Conservation (phyloP, 2,329 filamentous ascomycete species). For the Trichoderma sp. region DNA sequence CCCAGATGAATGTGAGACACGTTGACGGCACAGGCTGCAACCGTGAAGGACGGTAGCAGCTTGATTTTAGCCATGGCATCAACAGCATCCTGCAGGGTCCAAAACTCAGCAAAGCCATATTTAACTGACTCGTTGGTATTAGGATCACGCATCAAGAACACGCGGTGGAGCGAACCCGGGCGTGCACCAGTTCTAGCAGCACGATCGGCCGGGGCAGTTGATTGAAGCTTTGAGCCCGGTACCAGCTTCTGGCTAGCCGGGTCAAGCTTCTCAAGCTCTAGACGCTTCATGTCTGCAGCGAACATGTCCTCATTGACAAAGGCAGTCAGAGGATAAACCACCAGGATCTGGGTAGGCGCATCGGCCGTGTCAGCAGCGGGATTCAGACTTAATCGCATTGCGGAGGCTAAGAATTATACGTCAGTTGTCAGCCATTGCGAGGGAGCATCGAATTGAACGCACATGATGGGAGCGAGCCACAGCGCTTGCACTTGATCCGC, state of each 20-base stretch:
- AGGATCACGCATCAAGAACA: conserved; percentile 73
- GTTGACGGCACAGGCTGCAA: conserved; percentile 67
- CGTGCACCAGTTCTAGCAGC: conserved; percentile 64
- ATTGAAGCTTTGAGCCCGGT: conserved; percentile 53
- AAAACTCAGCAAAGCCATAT: conserved; percentile 83
- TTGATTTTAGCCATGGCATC: conserved; percentile 70
- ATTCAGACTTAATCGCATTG: conserved; percentile 40
- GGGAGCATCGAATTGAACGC: conserved; percentile 37
- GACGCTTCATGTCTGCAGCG: conserved; percentile 67
- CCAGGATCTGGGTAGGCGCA: conserved; percentile 68
- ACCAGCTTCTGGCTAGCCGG: conserved; percentile 43
- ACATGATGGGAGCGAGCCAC: conserved; percentile 34
- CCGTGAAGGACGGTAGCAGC: conserved; percentile 71
- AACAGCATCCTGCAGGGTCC: conserved; percentile 69
- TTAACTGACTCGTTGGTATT: conserved; percentile 69
- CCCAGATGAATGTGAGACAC: conserved; percentile 79
- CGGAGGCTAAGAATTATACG: conserved; percentile 23
- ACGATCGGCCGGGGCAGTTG: conserved; percentile 54
- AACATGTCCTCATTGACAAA: conserved; percentile 71
- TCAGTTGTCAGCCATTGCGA: conserved; percentile 21
- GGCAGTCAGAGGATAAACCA: conserved; percentile 67
- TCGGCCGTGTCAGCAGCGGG: conserved; percentile 50
- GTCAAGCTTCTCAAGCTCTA: conserved; percentile 62
- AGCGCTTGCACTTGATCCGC: conserved; percentile 38
- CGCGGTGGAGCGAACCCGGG: conserved; percentile 69